Evolutionary conservation across 257 asterid species (phyloP), one percentile per base, ranked within the genome.

Genomic region (Solanum raphanifolium): DNA sequence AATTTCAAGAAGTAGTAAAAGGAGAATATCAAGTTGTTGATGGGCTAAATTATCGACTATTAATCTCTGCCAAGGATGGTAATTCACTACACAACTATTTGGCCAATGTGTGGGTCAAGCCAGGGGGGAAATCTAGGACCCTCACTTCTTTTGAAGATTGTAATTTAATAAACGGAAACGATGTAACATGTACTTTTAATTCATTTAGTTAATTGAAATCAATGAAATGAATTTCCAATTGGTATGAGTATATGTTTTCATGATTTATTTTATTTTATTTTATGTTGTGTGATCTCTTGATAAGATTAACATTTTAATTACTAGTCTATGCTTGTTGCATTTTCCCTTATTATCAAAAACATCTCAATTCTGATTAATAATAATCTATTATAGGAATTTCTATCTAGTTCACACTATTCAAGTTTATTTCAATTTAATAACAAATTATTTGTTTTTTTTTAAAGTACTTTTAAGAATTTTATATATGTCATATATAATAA

Each of bases 161-260:
- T 65, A 65, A n/a, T n/a, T 13, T 10, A n/a, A 12, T n/a, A 65
- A n/a, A n/a, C 0, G 32, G 1, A 65, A 25, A 65, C 0, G 1
- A 1, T 13, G 5, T 25, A 25, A n/a, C 7, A 6, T 69, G 43
- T 18, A 34, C 3, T 73, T 34, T 73, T 65, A 65, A 25, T 65
- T 11, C 13, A 65, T 62, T 62, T 62, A 62, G 31, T 62, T 62
- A n/a, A 62, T 65, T 10, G 13, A 10, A 9, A 20, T 62, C 71
- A 62, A 62, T 23, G 71, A 62, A 62, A 65, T 65, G 18, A 65
- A 25, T n/a, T 0, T 65, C 27, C 7, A 11, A 68, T 27, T 68
- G 75, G 10, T 68, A 27, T 68, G 31, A n/a, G 71, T 62, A 10
- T 62, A 27, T 62, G 52, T 58, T 58, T 21, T 21, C 27, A 7